Base-by-base conservation (phyloP, 1,284 basidiomycete species). In the Erythrobasidium hasegawianum region DNA sequence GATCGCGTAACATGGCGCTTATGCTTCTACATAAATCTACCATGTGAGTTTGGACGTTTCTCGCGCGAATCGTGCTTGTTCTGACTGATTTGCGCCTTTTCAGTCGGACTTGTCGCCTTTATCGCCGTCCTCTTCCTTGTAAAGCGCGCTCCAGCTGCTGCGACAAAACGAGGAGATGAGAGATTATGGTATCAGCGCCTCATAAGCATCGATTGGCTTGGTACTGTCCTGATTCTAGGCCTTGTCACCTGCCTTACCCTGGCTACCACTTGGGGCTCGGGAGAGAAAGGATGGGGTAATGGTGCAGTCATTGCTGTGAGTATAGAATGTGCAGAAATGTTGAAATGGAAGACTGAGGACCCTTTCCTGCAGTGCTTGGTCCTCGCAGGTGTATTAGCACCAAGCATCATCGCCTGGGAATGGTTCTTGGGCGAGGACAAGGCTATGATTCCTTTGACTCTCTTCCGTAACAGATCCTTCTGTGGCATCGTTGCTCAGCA, bases 1-100 rank as follows among this genome's bases (percentile, higher is more conserved):
- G 77, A 81, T 59, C 75, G 74, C 18, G 78, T 79, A 38, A 75
- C 76, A 0, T 81, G 81, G 81, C 72, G 81, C 50, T 78, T 76
- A 79, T 77, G 74, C 64, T 77, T 78, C 72, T 80, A 77, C 74
- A 81, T 82, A 75, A 81, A 81, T 73, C 75, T 82, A 0, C 81
- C 81, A 5, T 73, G 43, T 47, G 43, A n/a, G 43, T 47, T 80
- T 59, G 79, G 33, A 78, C 50, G 76, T 60, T 13, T 18, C 69
- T 14, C n/a, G n/a, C n/a, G n/a, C n/a, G n/a, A n/a, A n/a, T n/a
- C 69, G 68, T 0, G 27, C 71, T 20, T 55, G 27, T 10, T 57
- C 66, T 1, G 57, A 5, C 68, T 14, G 52, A 68, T 52, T 64
- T 71, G 40, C 59, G 59, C 53, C 14, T 16, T 47, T n/a, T 8